Conservation (phyloP, 2,329 filamentous ascomycete genomes). For the Trichoderma breve region DNA sequence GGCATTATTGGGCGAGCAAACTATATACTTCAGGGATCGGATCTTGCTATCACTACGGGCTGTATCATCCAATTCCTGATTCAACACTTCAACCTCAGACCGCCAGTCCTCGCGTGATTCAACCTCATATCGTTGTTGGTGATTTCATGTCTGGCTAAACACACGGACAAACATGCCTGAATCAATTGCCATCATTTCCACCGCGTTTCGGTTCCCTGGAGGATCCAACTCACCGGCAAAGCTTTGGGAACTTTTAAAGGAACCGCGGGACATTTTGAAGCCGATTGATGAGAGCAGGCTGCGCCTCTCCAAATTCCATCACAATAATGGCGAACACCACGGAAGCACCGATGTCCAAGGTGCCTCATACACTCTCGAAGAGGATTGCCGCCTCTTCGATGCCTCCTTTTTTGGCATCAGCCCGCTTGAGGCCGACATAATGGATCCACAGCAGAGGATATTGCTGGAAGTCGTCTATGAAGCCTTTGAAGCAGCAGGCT, state of each 20-base stretch:
- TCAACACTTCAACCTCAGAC: too few species aligned
- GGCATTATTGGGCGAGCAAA: too few species aligned
- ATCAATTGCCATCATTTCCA: background rate
- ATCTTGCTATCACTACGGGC: too few species aligned
- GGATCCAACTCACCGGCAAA: background rate
- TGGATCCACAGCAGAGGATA: conserved; percentile 25
- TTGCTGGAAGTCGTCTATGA: conserved; percentile 42
- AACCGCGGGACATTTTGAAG: background rate
- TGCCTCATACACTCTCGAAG: too few species aligned
- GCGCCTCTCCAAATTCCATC: too few species aligned
- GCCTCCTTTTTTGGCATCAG: conserved; percentile 32
- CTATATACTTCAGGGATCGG: too few species aligned
- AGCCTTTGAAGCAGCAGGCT: conserved; percentile 37
- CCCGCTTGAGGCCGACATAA: conserved; percentile 10
- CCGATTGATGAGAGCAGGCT: too few species aligned
- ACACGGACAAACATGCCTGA: background rate
- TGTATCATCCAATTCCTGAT: background rate
- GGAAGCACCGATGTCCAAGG: too few species aligned
- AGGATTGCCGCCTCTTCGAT: conserved; percentile 34
- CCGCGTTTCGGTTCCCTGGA: background rate
- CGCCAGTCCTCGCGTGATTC: too few species aligned
- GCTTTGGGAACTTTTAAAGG: background rate
- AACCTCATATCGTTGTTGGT: too few species aligned
- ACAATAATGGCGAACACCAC: too few species aligned
- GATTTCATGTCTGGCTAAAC: too few species aligned